Base-by-base conservation (phyloP, 2,329 filamentous ascomycete genomes). In the Aspergillus ibericus region DNA sequence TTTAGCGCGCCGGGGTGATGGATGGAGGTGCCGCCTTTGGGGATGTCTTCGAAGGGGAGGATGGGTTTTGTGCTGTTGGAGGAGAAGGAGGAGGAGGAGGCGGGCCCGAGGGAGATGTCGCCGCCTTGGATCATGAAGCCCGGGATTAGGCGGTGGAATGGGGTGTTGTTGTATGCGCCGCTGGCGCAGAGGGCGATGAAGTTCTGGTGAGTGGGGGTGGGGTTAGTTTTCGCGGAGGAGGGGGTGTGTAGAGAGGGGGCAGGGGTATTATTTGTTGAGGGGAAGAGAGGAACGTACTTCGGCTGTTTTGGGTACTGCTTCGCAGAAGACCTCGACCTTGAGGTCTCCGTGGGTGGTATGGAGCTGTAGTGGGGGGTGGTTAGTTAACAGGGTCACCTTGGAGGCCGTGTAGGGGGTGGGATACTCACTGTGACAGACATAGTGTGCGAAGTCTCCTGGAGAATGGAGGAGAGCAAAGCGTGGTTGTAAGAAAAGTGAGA, bases 311-410 rank as follows among this genome's bases (percentile, higher is more conserved):
- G 95, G 95, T 32, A 96, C 92, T 67, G 90, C 88, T 75, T 97
- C 92, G 80, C 93, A 98, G 80, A 97, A 98, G 66, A 99, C 82
- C 77, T 98, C 95, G 68, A 98, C 85, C 80, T 98, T 99, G 73
- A 99, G 83, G 77, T 95, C 89, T 72, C 95, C 95, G 54, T 89
- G 84, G 52, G 88, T 91, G 51, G 95, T 99, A 77, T 97, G 92
- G 13, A 99, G 84, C 78, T 80, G 51, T 50, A 42, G 40, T 27
- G 9, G 15, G 22, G 27, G 13, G n/a, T 9, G 13, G n/a, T 9
- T 34, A 13, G 22, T 53, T 53, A 49, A 40, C 34, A 12, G 35
- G 25, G 16, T 8, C 3, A 22, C 55, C 29, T 18, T 10, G 20
- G n/a, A 9, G 22, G 9, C 20, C 2, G 9, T 35, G 15, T 1